A percentile compares a stretch with the other conserved stretches of the same genome.
Evolutionary conservation across 805 yeast genomes (phyloP).

Genomic region (Schwanniomyces sp.): DNA sequence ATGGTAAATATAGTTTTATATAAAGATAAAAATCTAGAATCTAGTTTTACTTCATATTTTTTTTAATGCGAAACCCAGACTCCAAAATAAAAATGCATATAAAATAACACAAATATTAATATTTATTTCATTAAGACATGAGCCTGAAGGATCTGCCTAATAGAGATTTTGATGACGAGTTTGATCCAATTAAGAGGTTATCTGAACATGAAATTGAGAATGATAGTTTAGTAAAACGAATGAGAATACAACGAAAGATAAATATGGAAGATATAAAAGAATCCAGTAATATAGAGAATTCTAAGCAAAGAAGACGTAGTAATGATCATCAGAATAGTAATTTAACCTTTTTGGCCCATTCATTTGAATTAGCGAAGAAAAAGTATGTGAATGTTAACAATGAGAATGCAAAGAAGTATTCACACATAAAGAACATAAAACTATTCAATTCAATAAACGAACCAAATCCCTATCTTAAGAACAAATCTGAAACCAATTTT

Average conservation of each 20-base stretch:
- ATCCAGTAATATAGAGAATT: neutral
- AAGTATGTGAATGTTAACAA: neutral
- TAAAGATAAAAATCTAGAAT: no score
- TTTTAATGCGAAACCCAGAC: neutral
- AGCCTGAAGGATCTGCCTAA: constrained; percentile 5
- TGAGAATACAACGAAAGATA: constrained; percentile 11
- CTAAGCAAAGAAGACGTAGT: neutral
- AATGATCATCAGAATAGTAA: neutral
- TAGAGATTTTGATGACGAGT: constrained; percentile 31
- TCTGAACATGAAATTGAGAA: constrained; percentile 16
- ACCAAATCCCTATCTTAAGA: constrained; percentile 1
- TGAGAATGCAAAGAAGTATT: neutral
- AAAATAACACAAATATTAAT: neutral
- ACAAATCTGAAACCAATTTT: neutral
- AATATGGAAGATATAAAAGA: constrained; percentile 5
- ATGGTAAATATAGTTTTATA: neutral
- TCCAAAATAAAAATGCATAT: neutral
- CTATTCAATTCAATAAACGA: constrained; percentile 5
- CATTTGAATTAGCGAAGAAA: neutral
- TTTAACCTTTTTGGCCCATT: neutral
- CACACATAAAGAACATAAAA: constrained; percentile 1
- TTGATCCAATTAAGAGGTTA: constrained; percentile 23
- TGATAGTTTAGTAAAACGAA: constrained; percentile 17
- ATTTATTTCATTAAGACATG: neutral
- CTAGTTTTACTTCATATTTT: neutral